These are phyloP conservation scores for Monosporascus sp. DNA, from an alignment of 2,329 filamentous ascomycete species.

Conservation along the genomic window DNA sequence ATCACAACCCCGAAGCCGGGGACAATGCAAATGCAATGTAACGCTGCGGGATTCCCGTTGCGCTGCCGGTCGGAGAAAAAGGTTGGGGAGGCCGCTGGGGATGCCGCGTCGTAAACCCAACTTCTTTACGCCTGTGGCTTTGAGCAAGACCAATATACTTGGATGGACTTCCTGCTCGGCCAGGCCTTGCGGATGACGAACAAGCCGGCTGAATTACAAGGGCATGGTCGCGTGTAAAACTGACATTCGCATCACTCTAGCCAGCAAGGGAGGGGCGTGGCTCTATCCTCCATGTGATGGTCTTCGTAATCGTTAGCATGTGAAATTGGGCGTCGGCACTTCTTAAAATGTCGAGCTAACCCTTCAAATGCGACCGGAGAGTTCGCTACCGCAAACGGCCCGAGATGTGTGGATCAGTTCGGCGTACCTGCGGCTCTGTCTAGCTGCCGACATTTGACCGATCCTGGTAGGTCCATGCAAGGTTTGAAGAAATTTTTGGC, in stretches of 20 bases:
- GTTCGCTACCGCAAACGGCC: neutral
- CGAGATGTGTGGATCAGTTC: neutral
- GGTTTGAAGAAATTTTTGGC: neutral
- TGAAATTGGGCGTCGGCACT: neutral
- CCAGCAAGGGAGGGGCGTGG: neutral
- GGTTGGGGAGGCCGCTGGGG: neutral
- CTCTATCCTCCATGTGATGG: neutral
- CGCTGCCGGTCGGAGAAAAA: neutral
- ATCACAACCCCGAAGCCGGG: neutral
- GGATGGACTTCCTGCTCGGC: neutral
- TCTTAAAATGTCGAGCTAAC: too few species aligned
- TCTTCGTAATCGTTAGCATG: neutral
- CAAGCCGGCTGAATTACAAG: too few species aligned
- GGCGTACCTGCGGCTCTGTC: neutral
- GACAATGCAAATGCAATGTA: neutral
- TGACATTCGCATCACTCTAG: too few species aligned
- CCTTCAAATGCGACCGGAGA: too few species aligned
- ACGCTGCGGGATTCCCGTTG: neutral
- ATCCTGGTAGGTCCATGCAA: neutral
- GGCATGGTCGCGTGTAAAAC: too few species aligned
- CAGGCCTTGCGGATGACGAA: neutral
- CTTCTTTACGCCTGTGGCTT: too few species aligned
- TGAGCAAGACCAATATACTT: neutral
- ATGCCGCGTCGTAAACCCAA: too few species aligned
- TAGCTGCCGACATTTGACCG: neutral